Base-by-base conservation (phyloP, 257 asterid genomes). In the Primulina eburnea region DNA sequence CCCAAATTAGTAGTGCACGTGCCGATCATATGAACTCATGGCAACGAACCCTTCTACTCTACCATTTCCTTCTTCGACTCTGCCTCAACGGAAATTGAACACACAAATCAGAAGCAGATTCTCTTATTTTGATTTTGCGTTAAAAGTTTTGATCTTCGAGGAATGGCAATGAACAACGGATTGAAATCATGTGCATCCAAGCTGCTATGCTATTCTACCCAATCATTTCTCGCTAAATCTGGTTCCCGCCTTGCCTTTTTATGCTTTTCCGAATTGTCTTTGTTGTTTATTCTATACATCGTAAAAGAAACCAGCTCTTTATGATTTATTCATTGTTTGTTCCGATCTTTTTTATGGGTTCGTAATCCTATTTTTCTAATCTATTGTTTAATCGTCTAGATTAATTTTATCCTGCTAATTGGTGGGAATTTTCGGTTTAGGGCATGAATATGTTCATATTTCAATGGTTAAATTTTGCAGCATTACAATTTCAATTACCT, bases 101-200 rank as follows among this genome's bases (percentile, higher is more conserved):
- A 34, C 29, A 34, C 62, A 9, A 50, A 65, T 52, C 62, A 20
- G 34, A 21, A 38, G 62, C 64, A 20, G 53, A 68, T 16, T 59
- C 59, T 56, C 60, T 7, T 33, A 12, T 38, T 63, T 62, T 18
- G 60, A 55, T 20, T 69, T 65, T 50, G 21, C 68, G 26, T 56
- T 24, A 18, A 7, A 30, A 26, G 14, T 0, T 8, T 6, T 34
- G 18, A 14, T 33, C 11, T 1, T 7, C 4, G 56, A 53, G 55
- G 24, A 68, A 84, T 89, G 96, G 90, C 89, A 64, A 79, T 80
- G 84, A 88, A 71, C 82, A 79, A 68, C 58, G 88, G 82, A 16
- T 72, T 82, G 65, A 81, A 80, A 80, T 81, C 86, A 24, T 78
- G 81, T 70, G 89, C 87, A 69, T 81, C 89, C 75, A 89, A 78